Conservation (phyloP, 108 stramenopile species). For the Phaeodactylum tricornutum region DNA sequence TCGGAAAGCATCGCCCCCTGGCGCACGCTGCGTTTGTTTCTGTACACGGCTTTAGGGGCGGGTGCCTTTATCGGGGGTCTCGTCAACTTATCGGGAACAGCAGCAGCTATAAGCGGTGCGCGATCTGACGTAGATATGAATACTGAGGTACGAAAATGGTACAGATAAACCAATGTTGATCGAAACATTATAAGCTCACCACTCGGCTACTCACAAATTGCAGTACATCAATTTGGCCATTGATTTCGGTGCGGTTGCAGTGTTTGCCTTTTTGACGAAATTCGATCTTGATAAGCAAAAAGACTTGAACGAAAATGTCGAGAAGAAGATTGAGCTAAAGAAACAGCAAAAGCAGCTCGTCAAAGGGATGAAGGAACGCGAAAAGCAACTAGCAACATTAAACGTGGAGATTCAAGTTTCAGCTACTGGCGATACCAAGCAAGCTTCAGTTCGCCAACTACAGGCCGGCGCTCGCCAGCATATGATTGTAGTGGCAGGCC, state of each 20-base stretch:
- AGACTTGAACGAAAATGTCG: constrained; percentile 46
- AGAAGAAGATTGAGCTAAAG: constrained; percentile 50
- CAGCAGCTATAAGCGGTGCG: constrained; percentile 38
- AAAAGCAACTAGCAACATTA: constrained; percentile 25
- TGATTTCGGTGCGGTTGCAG: constrained; percentile 70
- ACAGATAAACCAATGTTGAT: neutral
- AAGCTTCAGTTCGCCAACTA: constrained; percentile 40
- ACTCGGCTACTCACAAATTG: neutral
- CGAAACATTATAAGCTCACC: neutral
- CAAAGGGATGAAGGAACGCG: constrained; percentile 47
- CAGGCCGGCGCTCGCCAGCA: constrained; percentile 68
- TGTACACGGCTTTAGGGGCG: constrained; percentile 53
- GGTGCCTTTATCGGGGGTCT: constrained; percentile 69
- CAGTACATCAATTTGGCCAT: constrained; percentile 57
- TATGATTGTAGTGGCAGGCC: constrained; percentile 73
- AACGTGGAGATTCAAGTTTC: constrained; percentile 48
- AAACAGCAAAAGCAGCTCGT: constrained; percentile 36
- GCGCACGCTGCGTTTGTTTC: constrained; percentile 64
- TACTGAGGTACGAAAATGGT: constrained; percentile 35
- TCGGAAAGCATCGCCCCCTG: constrained; percentile 77
- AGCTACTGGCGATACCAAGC: constrained; percentile 32
- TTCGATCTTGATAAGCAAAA: constrained; percentile 51
- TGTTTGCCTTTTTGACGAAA: constrained; percentile 48
- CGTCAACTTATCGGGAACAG: constrained; percentile 45
- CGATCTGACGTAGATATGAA: constrained; percentile 62